Percentiles rank a stretch among this genome's conserved stretches.
phyloP scores from a whole-genome alignment of 1,139 yeast species.

The Ogataea hybrid region DNA sequence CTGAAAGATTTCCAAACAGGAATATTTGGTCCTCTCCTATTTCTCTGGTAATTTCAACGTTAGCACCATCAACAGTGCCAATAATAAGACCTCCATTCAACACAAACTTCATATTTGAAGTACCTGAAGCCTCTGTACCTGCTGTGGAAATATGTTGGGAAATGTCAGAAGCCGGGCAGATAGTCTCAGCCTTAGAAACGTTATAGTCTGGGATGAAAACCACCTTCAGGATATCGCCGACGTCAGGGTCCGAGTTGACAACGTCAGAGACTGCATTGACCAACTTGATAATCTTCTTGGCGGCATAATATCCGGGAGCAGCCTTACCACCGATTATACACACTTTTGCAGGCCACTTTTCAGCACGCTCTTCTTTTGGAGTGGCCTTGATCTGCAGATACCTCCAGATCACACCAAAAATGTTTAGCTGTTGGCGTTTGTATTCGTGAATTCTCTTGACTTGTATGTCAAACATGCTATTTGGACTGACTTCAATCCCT shows the following conservation, averaged over 20 bases:
- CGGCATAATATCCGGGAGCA: slow-evolving; percentile 97
- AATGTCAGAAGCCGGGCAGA: slow-evolving; percentile 85
- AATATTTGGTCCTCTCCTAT: slow-evolving; percentile 89
- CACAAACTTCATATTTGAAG: slow-evolving; percentile 94
- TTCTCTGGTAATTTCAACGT: slow-evolving; percentile 91
- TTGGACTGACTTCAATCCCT: slow-evolving; percentile 67
- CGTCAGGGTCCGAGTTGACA: slow-evolving; percentile 72
- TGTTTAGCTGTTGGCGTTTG: slow-evolving; percentile 91
- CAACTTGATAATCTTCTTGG: slow-evolving; percentile 84
- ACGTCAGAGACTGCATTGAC: slow-evolving; percentile 80
- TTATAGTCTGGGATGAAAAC: slow-evolving; percentile 90
- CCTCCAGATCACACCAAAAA: slow-evolving; percentile 84
- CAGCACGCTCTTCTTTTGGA: slow-evolving; percentile 61
- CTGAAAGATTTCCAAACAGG: slow-evolving; percentile 87
- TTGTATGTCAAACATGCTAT: slow-evolving; percentile 84
- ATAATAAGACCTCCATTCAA: slow-evolving; percentile 90
- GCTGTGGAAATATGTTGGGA: slow-evolving; percentile 97
- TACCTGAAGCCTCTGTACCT: slow-evolving; percentile 96
- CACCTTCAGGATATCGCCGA: slow-evolving; percentile 77
- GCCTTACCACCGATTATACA: slow-evolving; percentile 91
- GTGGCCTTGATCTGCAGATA: slow-evolving; percentile 73
- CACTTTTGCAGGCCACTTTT: slow-evolving; percentile 71
- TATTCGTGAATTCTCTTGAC: slow-evolving; percentile 95
- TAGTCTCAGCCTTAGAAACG: slow-evolving; percentile 90
- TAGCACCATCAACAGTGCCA: slow-evolving; percentile 97